phyloP scores from a whole-genome alignment of 495 filamentous ascomycete species.

The Tuber indicum region DNA sequence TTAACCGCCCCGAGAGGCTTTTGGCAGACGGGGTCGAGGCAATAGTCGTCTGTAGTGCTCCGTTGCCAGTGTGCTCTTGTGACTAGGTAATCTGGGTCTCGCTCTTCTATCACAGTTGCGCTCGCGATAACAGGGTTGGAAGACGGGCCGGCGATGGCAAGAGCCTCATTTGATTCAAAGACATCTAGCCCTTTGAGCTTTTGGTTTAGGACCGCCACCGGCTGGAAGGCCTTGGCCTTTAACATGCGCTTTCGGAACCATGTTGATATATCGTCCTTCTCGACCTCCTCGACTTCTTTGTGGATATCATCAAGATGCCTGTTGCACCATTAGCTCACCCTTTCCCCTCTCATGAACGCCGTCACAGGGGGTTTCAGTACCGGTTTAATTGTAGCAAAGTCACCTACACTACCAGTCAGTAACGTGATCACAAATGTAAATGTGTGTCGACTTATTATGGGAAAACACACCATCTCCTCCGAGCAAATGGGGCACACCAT shows the following conservation, averaged over 20 bases:
- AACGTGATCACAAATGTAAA: constrained; percentile 14
- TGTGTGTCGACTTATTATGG: constrained; percentile 23
- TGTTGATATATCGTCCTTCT: constrained; percentile 94
- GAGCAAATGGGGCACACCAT: constrained; percentile 92
- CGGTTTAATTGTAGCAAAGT: constrained; percentile 89
- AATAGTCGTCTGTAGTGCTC: constrained; percentile 63
- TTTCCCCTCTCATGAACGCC: background rate
- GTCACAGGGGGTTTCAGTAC: constrained; percentile 44
- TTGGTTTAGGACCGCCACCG: constrained; percentile 82
- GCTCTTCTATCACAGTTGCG: constrained; percentile 42
- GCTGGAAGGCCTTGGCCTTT: constrained; percentile 93
- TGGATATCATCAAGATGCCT: constrained; percentile 92
- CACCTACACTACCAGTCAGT: constrained; percentile 50
- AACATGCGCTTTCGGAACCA: constrained; percentile 97
- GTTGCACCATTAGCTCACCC: constrained; percentile 7
- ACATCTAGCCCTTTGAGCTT: constrained; percentile 96
- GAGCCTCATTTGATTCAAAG: constrained; percentile 85
- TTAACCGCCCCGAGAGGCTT: constrained; percentile 68
- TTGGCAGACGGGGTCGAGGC: constrained; percentile 80
- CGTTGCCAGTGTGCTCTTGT: constrained; percentile 84
- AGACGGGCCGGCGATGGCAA: constrained; percentile 36
- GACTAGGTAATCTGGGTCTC: constrained; percentile 87
- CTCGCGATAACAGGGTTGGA: constrained; percentile 32
- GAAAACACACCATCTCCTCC: constrained; percentile 75
- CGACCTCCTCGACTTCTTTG: constrained; percentile 83